phyloP scores from a whole-genome alignment of 805 yeast genomes.

The Pichia exigua region DNA sequence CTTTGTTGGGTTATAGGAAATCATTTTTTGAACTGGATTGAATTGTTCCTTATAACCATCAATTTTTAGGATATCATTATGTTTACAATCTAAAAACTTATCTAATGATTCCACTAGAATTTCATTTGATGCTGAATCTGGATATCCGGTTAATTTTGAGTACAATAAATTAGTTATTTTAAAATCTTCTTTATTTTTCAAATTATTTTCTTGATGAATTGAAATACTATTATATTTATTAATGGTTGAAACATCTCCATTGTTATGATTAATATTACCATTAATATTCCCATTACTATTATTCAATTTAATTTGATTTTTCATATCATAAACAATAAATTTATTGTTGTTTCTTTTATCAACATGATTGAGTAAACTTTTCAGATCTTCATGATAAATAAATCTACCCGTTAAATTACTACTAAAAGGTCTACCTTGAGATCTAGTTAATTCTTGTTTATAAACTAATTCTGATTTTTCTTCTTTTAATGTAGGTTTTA shows the following conservation, averaged over 20 bases:
- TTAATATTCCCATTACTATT: neutral
- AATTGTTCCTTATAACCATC: constrained; percentile 9
- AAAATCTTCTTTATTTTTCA: neutral
- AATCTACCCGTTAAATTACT: constrained; percentile 23
- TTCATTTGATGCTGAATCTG: neutral
- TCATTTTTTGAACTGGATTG: constrained; percentile 1
- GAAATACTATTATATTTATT: neutral
- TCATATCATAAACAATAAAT: constrained; percentile 17
- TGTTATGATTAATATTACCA: neutral
- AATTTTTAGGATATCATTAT: constrained; percentile 5
- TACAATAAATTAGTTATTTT: neutral
- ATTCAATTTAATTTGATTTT: neutral
- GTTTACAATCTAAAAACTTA: constrained; percentile 4
- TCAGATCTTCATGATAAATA: constrained; percentile 21
- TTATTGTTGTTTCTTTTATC: constrained; percentile 17
- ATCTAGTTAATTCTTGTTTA: constrained; percentile 10
- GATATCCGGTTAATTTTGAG: neutral
- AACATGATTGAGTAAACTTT: constrained; percentile 19
- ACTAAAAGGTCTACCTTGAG: constrained; percentile 33
- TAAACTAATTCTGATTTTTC: constrained; percentile 3
- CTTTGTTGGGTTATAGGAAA: constrained; percentile 1
- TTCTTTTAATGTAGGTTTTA: constrained; percentile 12
- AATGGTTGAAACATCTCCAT: neutral
- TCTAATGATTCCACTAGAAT: constrained; percentile 3
- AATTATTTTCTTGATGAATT: neutral